Evolutionary conservation across 345 rosid species (phyloP).

Genomic region (Eutrema japonicum): DNA sequence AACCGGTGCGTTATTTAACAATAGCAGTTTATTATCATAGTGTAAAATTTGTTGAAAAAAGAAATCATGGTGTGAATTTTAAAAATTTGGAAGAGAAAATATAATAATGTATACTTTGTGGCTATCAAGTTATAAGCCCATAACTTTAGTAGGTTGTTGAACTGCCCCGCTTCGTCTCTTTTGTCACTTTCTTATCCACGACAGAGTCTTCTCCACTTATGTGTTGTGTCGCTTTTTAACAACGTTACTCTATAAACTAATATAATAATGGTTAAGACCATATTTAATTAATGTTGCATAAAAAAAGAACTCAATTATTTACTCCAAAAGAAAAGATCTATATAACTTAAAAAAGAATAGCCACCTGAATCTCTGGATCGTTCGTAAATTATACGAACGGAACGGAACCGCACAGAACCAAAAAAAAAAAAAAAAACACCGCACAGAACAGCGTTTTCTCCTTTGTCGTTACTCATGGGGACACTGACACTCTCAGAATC

Average conservation of each 20-base stretch:
- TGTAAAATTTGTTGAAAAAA: background rate
- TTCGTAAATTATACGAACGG: background rate
- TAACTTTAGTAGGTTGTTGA: conserved; percentile 18
- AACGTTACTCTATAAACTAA: background rate
- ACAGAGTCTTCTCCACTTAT: conserved; percentile 11
- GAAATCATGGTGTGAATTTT: background rate
- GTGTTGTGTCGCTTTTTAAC: conserved; percentile 5
- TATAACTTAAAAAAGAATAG: background rate
- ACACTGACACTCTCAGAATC: background rate
- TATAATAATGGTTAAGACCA: background rate
- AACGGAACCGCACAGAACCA: background rate
- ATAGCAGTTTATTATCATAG: background rate
- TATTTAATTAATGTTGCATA: background rate
- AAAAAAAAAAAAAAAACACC: too few relatives aligned
- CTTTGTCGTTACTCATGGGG: background rate
- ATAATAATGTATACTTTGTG: background rate
- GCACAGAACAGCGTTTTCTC: background rate
- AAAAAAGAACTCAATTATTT: background rate
- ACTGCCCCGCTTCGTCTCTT: background rate
- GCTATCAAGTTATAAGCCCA: conserved; percentile 6
- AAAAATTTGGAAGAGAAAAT: background rate
- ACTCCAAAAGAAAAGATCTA: background rate
- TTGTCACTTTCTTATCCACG: background rate
- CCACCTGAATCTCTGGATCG: conserved; percentile 6
- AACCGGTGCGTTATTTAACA: background rate